Percentiles rank a stretch among this genome's conserved stretches.
Conservation (phyloP, 2,329 filamentous ascomycete species). For the Sclerotinia borealis region DNA sequence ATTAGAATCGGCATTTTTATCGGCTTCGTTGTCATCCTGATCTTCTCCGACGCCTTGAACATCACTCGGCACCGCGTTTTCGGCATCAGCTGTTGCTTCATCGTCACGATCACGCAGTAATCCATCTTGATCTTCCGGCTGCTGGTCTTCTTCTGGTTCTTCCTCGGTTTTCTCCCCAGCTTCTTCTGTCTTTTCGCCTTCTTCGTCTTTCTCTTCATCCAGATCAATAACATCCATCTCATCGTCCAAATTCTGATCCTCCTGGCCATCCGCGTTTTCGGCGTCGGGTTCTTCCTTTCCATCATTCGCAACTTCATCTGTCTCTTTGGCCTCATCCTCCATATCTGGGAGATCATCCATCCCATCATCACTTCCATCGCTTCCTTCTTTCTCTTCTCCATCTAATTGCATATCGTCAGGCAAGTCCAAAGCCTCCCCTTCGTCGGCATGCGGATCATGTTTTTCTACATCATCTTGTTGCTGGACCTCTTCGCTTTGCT, state of each 20-base stretch:
- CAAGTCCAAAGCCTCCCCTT: constrained; percentile 62
- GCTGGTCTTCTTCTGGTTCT: constrained; percentile 43
- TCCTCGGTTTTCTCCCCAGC: constrained; percentile 42
- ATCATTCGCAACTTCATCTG: constrained; percentile 33
- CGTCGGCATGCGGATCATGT: constrained; percentile 59
- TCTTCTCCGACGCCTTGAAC: constrained; percentile 59
- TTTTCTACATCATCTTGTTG: constrained; percentile 52
- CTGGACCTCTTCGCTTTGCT: constrained; percentile 49
- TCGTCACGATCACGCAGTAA: constrained; percentile 38
- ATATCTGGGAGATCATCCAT: constrained; percentile 53
- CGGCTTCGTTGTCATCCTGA: constrained; percentile 55
- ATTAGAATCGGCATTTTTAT: constrained; percentile 56
- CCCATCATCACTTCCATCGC: constrained; percentile 32
- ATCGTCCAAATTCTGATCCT: constrained; percentile 35
- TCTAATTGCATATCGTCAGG: constrained; percentile 68
- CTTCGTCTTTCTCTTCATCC: constrained; percentile 28
- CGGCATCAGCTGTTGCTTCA: constrained; percentile 46
- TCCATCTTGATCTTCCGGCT: constrained; percentile 44
- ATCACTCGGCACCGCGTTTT: constrained; percentile 59
- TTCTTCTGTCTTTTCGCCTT: constrained; percentile 44
- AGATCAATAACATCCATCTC: constrained; percentile 32
- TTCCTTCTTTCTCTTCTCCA: constrained; percentile 48
- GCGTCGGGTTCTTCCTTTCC: constrained; percentile 42
- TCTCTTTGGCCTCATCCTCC: constrained; percentile 36
- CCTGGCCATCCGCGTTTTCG: constrained; percentile 35